phyloP scores from a whole-genome alignment of 2,329 filamentous ascomycete species.

The Trichoderma sp. region DNA sequence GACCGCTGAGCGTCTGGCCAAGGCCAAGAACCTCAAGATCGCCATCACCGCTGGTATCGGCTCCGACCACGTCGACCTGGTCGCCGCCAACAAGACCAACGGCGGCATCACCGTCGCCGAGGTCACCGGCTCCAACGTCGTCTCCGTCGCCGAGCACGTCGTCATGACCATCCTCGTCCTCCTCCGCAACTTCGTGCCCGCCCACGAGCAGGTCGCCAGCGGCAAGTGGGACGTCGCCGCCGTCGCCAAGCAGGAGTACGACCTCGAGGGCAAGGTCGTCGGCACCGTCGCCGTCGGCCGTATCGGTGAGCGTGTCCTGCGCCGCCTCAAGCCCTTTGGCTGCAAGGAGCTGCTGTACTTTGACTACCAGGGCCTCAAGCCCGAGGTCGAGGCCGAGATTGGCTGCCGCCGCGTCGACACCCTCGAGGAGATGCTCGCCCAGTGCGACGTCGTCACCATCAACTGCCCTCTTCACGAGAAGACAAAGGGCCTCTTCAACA shows the following conservation, averaged over 20 bases:
- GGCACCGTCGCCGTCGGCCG: conserved; percentile 96
- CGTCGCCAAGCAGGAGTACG: conserved; percentile 97
- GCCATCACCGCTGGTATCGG: conserved; percentile 97
- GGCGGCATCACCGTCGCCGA: conserved; percentile 96
- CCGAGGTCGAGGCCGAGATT: conserved; percentile 92
- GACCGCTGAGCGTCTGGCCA: conserved; percentile 90
- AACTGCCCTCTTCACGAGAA: conserved; percentile 99
- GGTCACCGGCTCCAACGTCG: conserved; percentile 97
- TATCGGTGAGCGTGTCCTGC: conserved; percentile 96
- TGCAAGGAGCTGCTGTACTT: conserved; percentile 99
- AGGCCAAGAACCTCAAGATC: conserved; percentile 98
- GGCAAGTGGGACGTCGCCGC: conserved; percentile 96
- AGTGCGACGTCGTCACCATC: conserved; percentile 98
- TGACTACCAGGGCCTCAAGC: conserved; percentile 91
- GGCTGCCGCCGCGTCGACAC: conserved; percentile 84
- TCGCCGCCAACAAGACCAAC: conserved; percentile 98
- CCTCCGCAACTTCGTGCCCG: conserved; percentile 97
- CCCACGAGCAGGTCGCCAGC: conserved; percentile 85
- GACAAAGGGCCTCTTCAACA: conserved; percentile 96
- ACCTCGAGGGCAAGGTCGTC: conserved; percentile 96
- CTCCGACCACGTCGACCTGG: conserved; percentile 96
- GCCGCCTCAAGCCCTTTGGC: conserved; percentile 94
- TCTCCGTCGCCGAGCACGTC: conserved; percentile 98
- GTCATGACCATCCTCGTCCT: conserved; percentile 97
- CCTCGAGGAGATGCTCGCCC: conserved; percentile 89